Conservation (phyloP, 768 basidiomycete species). For the Lenzites betulinus region DNA sequence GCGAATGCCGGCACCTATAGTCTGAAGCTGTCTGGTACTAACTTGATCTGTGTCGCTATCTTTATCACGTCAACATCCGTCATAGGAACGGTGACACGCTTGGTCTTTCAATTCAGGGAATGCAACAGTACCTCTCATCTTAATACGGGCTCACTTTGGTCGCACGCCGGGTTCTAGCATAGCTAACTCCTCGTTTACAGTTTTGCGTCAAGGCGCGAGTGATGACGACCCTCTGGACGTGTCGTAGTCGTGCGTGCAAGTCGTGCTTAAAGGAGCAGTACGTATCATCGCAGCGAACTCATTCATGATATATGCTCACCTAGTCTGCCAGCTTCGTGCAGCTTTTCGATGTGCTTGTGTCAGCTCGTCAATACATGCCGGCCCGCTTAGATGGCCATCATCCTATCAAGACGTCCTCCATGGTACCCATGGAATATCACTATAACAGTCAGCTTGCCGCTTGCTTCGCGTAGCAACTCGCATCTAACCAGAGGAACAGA, state of each 20-base stretch:
- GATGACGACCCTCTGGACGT: constrained; percentile 9
- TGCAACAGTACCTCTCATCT: no score
- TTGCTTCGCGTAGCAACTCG: no score
- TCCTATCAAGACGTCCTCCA: neutral
- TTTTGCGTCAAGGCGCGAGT: constrained; percentile 18
- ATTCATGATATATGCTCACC: no score
- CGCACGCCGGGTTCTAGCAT: no score
- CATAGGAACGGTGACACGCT: no score
- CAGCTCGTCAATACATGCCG: neutral
- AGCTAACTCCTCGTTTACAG: neutral
- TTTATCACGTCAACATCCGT: no score
- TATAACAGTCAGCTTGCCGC: neutral
- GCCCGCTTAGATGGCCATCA: neutral
- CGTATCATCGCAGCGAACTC: neutral
- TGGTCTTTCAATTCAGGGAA: no score
- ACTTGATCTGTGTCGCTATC: no score
- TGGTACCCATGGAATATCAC: constrained; percentile 10
- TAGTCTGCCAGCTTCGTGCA: neutral
- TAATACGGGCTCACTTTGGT: no score
- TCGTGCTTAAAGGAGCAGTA: constrained; percentile 7
- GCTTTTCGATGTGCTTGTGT: constrained; percentile 5
- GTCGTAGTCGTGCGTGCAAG: constrained; percentile 10
- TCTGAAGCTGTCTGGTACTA: no score
- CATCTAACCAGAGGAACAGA: neutral
- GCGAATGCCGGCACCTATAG: no score